Conservation (phyloP, 2,329 filamentous ascomycete genomes). For the Colletotrichum spaethianum region DNA sequence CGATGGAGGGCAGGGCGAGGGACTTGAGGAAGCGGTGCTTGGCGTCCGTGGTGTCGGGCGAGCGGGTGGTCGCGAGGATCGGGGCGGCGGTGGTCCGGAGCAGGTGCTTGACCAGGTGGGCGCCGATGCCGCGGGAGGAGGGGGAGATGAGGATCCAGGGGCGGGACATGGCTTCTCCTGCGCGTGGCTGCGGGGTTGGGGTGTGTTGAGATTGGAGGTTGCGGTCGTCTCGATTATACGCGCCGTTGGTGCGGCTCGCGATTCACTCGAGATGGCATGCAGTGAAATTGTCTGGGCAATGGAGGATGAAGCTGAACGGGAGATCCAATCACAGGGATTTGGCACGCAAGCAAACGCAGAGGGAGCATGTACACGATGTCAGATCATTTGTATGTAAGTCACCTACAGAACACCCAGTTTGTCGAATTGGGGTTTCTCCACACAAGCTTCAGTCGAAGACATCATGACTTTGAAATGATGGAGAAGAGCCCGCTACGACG, state of each 20-base stretch:
- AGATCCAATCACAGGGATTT: background rate
- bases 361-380: background rate
- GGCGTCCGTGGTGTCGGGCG: conserved; percentile 50
- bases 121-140: conserved; percentile 63
- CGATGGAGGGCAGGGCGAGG: conserved; percentile 39
- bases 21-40: conserved; percentile 52
- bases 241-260: background rate
- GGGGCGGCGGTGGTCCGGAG: conserved; percentile 63
- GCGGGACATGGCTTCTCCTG: conserved; percentile 54
- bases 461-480: conserved; percentile 40
- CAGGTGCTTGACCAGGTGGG: conserved; percentile 63
- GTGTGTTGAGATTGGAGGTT: background rate
- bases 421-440: conserved; percentile 20
- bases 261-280: background rate
- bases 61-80: conserved; percentile 62
- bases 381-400: too few relatives aligned
- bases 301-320: background rate
- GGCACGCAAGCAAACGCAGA: background rate
- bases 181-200: background rate
- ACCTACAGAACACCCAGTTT: too few relatives aligned
- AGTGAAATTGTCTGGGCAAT: background rate
- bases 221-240: background rate
- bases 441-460: conserved; percentile 37
- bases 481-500: background rate
- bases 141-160: conserved; percentile 67